Base-by-base conservation (phyloP, 2,329 filamentous ascomycete genomes). In the Fusarium abutilonis region DNA sequence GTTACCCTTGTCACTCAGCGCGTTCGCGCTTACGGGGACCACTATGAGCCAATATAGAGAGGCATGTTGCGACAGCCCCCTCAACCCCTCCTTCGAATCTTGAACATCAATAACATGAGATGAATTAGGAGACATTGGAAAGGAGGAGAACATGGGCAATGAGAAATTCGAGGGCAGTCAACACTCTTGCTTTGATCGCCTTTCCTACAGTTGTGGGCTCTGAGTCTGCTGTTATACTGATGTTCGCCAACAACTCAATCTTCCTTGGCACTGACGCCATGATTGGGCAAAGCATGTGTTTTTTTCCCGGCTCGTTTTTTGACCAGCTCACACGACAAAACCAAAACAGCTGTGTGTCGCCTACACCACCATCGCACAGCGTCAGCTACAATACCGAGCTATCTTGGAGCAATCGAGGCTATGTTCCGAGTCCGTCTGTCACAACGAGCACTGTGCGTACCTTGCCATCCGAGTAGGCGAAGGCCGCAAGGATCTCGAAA, bases 131-230 rank as follows among this genome's bases (percentile, higher is more conserved):
- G 48, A 56, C 52, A 63, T 66, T 66, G 57, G 34, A 26, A 51
- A 54, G 51, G 58, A 63, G 58, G 49, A 59, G 23, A 14, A 63
- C 53, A 55, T 10, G 35, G 40, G 54, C 59, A 34, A 66, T 65
- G 43, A 63, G 9, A 31, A 49, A 47, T 31, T 51, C 42, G 39
- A 65, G 62, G 63, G 63, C 43, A 60, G 15, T 38, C 47, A 29
- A 38, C 36, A 32, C 63, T 66, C 63, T 65, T 60, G 52, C 36
- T 28, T 29, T 23, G 21, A 28, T 41, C 7, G 4, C 9, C 28
- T 46, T 41, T 50, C 26, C 43, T 38, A 43, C 21, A 17, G 26
- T 32, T 19, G 38, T 21, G 39, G 44, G 49, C 23, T 32, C 31
- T 14, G 43, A 54, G 19, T 52, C 21, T 17, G 39, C 40, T 29